These are phyloP conservation scores for Millerozyma miso DNA, from an alignment of 805 yeast genomes.

Conservation along the genomic window DNA sequence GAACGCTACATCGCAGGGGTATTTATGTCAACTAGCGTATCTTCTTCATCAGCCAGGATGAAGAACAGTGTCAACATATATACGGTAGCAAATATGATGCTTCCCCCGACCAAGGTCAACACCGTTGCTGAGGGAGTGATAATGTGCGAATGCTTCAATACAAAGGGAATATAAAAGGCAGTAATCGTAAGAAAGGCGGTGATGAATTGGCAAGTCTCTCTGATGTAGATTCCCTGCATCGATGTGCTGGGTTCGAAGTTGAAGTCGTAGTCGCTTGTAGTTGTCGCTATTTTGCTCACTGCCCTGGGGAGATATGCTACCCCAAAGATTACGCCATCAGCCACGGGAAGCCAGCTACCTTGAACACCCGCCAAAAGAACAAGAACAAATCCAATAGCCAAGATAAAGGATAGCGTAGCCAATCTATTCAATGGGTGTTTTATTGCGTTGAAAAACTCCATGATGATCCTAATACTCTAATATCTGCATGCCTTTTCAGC, in stretches of 20 bases:
- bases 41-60: slow-evolving; percentile 34
- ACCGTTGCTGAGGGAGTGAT: slow-evolving; percentile 66
- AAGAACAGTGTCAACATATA: slow-evolving; percentile 79
- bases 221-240: slow-evolving; percentile 36
- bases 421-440: slow-evolving; percentile 68
- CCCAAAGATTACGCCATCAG: slow-evolving; percentile 47
- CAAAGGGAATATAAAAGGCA: slow-evolving; percentile 69
- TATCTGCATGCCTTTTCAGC: neutral
- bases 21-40: slow-evolving; percentile 20
- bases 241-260: slow-evolving; percentile 35
- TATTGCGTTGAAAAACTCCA: neutral
- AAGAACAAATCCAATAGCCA: slow-evolving; percentile 86
- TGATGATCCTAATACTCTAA: neutral
- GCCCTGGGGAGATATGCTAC: slow-evolving; percentile 38
- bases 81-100: slow-evolving; percentile 75
- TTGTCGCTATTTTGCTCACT: slow-evolving; percentile 27
- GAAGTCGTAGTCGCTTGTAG: slow-evolving; percentile 39
- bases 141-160: slow-evolving; percentile 70
- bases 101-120: slow-evolving; percentile 83
- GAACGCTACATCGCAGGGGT: slow-evolving; percentile 19
- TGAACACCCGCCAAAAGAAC: slow-evolving; percentile 83
- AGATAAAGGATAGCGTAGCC: slow-evolving; percentile 67
- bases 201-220: slow-evolving; percentile 74
- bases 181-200: slow-evolving; percentile 75
- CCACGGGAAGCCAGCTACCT: slow-evolving; percentile 88